Percentiles rank a stretch among this genome's conserved stretches.
Evolutionary conservation across 371 early-diverging fungal species (phyloP).

Genomic region (Chytridium lagenaria): DNA sequence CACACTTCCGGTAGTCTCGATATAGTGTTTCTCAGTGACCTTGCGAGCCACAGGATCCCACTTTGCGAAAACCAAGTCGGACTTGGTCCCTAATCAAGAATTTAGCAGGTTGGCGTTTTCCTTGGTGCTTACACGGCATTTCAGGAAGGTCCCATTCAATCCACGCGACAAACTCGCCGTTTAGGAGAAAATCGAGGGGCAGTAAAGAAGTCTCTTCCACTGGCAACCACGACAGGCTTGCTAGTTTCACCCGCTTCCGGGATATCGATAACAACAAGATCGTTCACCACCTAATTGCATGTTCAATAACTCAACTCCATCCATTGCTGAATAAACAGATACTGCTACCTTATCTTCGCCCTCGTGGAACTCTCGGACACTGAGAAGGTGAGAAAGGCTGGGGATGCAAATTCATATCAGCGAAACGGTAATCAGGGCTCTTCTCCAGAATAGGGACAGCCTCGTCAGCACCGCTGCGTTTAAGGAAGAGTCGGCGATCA

Average conservation of each 20-base stretch:
- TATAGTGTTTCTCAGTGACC: not conserved
- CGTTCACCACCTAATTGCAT: conserved; percentile 63
- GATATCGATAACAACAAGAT: conserved; percentile 63
- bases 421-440: conserved; percentile 49
- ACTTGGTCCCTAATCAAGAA: conserved; percentile 68
- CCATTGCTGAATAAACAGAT: no score
- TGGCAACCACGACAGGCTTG: conserved; percentile 52
- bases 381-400: conserved; percentile 58
- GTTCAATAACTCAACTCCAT: no score
- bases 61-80: conserved; percentile 60
- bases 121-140: conserved; percentile 68
- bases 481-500: not conserved
- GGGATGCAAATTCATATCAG: conserved; percentile 65
- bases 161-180: conserved; percentile 59
- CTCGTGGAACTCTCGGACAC: conserved; percentile 69
- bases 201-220: conserved; percentile 73
- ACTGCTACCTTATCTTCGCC: no score
- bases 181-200: conserved; percentile 60
- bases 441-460: not conserved
- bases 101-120: no score
- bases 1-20: conserved; percentile 28
- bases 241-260: not conserved
- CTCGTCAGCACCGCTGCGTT: not conserved
- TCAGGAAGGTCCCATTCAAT: conserved; percentile 74
- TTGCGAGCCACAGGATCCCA: conserved; percentile 49